phyloP scores from a whole-genome alignment of 192 early-diverging fungal species.

The Podila verticillata region DNA sequence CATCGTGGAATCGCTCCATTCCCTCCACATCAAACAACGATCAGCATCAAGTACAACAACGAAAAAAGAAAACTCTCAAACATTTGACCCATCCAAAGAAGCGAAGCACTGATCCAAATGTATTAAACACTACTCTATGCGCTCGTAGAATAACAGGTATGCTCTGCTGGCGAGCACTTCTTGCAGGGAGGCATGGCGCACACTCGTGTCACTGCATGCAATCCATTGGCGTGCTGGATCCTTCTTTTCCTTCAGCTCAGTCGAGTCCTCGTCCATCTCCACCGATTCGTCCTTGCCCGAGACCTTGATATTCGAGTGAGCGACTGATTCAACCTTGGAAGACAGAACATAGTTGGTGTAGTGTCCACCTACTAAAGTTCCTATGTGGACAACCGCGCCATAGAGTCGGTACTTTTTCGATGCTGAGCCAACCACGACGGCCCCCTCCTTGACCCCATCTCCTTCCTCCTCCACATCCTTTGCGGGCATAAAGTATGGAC shows the following conservation, averaged over 20 bases:
- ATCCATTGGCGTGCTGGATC: conserved; percentile 51
- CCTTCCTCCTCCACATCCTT: conserved; percentile 34
- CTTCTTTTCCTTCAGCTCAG: not conserved
- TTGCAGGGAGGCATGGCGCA: conserved; percentile 34
- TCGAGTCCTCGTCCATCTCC: too few species aligned
- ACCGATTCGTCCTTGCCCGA: too few species aligned
- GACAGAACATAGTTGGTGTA: conserved; percentile 55
- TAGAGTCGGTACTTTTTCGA: conserved; percentile 54
- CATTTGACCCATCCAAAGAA: too few species aligned
- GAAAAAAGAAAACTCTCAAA: too few species aligned
- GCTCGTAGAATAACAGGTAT: conserved; percentile 59
- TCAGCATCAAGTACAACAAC: too few species aligned
- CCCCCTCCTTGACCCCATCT: not conserved
- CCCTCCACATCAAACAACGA: too few species aligned
- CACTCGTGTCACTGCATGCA: conserved; percentile 54
- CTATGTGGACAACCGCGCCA: conserved; percentile 58
- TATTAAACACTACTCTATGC: too few species aligned
- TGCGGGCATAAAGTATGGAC: conserved; percentile 46
- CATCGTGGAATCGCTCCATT: too few species aligned
- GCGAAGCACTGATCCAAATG: too few species aligned
- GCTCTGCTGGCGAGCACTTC: conserved; percentile 53
- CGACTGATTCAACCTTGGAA: conserved; percentile 16
- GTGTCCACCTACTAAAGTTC: conserved; percentile 54
- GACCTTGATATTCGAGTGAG: too few species aligned
- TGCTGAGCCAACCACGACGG: not conserved